Base-by-base conservation (phyloP, 768 basidiomycete genomes). In the Termitomyces sp. region DNA sequence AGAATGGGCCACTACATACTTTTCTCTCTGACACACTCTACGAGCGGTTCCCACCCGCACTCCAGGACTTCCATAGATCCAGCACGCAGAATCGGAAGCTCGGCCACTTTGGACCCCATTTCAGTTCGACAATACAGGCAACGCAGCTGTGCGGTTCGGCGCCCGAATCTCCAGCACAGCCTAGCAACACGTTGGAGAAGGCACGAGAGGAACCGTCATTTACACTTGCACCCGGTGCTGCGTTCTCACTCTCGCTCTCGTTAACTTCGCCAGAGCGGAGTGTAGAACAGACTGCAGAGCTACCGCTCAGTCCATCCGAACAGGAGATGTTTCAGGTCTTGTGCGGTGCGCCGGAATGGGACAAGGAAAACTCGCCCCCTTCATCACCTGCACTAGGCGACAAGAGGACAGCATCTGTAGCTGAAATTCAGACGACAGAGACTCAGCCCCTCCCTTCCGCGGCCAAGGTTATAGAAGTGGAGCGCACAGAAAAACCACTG, bases 261-360 rank as follows among this genome's bases (percentile, higher is more conserved):
- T 5, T 53, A 9, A 5, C 53, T 22, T 55, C 41, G 31, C 43
- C 59, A 16, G 63, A 65, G 26, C 58, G 61, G 42, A 22, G 24
- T 5, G 3, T 10, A 16, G 55, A 47, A 39, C 46, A 36, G 8
- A 22, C 36, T 1, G n/a, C 12, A n/a, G 79, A 80, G 24, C 72
- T 73, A 3, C 88, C 87, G 20, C 76, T 90, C 49, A 90, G 80
- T 61, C 82, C 83, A 24, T 83, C 79, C 10, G 88, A 90, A 63
- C 81, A 86, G 64, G 82, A 86, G 68, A 84, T 90, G 49, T 90
- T 90, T 70, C 80, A 75, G 42, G 77, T 79, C 47, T 69, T 90
- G 26, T 90, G 86, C 59, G 73, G 79, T 32, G 77, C 79, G 59
- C 80, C 82, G 20, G 83, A 85, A 58, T 81, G 79, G 79, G 80